A percentile compares a stretch with the other conserved stretches of the same genome.
Evolutionary conservation across 2,329 filamentous ascomycete genomes (phyloP).

Genomic region (Sporothrix pallida): DNA sequence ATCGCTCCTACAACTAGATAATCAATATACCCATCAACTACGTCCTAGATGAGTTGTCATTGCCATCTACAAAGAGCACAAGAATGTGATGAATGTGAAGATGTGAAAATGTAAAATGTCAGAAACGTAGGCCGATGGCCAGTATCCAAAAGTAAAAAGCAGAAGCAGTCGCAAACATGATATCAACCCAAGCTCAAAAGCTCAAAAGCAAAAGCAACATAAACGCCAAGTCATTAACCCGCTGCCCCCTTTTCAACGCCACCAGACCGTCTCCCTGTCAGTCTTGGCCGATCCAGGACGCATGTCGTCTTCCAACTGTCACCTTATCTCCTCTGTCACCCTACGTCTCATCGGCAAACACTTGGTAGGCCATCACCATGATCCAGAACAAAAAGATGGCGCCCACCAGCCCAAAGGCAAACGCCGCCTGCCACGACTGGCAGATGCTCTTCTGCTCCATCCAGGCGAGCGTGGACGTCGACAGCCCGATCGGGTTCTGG

Average conservation of each 20-base stretch:
- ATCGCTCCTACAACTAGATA: background rate
- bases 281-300: background rate
- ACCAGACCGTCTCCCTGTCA: background rate
- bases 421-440: conserved; percentile 69
- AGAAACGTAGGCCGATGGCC: background rate
- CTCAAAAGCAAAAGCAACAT: background rate
- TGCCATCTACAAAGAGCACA: background rate
- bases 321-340: background rate
- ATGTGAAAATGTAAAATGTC: background rate
- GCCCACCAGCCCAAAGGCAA: conserved; percentile 66
- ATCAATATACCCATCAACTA: background rate
- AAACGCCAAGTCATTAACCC: background rate
- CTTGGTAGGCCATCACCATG: conserved; percentile 70
- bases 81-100: background rate
- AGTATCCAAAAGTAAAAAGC: background rate
- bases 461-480: conserved; percentile 64
- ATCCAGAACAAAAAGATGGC: conserved; percentile 69
- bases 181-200: background rate
- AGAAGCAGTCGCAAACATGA: background rate
- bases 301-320: background rate
- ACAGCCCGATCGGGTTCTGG: conserved; percentile 57
- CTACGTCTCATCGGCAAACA: conserved; percentile 53
- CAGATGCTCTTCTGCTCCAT: conserved; percentile 68
- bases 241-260: conserved; percentile 10
- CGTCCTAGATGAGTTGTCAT: background rate